A percentile compares a stretch with the other conserved stretches of the same genome.
phyloP scores from a whole-genome alignment of 371 early-diverging fungal genomes.

The Cokeromyces recurvatus region DNA sequence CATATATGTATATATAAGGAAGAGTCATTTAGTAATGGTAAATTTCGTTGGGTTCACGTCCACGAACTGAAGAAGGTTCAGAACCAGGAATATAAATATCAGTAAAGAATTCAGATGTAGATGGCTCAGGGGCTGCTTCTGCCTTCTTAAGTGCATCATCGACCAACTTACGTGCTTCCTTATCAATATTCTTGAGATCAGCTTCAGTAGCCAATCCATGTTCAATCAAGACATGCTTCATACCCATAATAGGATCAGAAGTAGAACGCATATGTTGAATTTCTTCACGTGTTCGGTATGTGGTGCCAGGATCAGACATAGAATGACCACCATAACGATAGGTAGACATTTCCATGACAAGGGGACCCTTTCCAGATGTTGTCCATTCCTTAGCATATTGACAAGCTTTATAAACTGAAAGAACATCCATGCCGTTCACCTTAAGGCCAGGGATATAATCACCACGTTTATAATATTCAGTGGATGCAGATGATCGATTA shows the following conservation, averaged over 20 bases:
- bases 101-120: slow-evolving; percentile 67
- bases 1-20: too few species aligned
- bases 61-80: slow-evolving; percentile 73
- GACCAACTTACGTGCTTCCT: slow-evolving; percentile 79
- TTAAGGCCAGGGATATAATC: slow-evolving; percentile 96
- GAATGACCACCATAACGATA: slow-evolving; percentile 99
- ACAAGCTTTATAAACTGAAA: slow-evolving; percentile 88
- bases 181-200: slow-evolving; percentile 90
- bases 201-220: slow-evolving; percentile 72
- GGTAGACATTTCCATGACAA: slow-evolving; percentile 96
- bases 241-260: slow-evolving; percentile 89
- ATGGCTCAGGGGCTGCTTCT: slow-evolving; percentile 83
- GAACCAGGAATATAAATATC: slow-evolving; percentile 81
- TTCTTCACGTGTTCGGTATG: slow-evolving; percentile 97
- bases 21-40: too few species aligned
- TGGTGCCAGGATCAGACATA: slow-evolving; percentile 99
- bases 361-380: slow-evolving; percentile 85
- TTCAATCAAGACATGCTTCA: slow-evolving; percentile 80
- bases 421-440: slow-evolving; percentile 93
- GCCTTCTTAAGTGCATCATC: slow-evolving; percentile 85
- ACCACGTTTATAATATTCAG: slow-evolving; percentile 95
- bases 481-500: slow-evolving; percentile 86
- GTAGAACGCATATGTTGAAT: slow-evolving; percentile 95
- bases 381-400: slow-evolving; percentile 85
- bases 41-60: slow-evolving; percentile 75